Base-by-base conservation (phyloP, 345 rosid species). In the Theobroma cacao region DNA sequence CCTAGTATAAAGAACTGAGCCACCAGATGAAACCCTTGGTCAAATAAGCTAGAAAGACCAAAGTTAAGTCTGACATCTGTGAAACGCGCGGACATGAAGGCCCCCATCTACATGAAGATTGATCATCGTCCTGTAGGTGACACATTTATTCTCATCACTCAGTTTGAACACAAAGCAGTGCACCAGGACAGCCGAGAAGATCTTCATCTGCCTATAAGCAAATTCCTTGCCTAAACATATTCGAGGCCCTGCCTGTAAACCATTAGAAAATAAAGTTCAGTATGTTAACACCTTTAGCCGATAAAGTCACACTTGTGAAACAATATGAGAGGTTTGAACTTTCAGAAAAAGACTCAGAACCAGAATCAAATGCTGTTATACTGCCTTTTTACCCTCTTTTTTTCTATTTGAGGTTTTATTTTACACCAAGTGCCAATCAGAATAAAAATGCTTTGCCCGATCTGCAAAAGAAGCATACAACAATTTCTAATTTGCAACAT, bases 41-140 rank as follows among this genome's bases (percentile, higher is more conserved):
- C 3, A 10, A 10, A 56, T 56, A 56, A 56, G 1, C 30, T 3
- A 36, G 1, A 7, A 33, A 33, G 3, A 2, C 0, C 47, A 3
- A 33, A 33, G 61, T 72, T n/a, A 71, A 53, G 26, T 68, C 45
- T 28, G 2, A 22, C 6, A 4, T 81, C 90, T 87, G 71, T 40
- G 79, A 63, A 38, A 30, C 72, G 85, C 83, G 0, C 17, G 71
- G 38, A 90, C 84, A 76, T 85, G 90, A 48, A 90, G 94, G 28
- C 94, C 94, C 56, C 90, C 90, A 60, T 86, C 86, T 3, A 90
- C 72, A 47, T 90, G 91, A 78, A 90, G 94, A 65, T 84, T 89
- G 59, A 90, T 82, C 90, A 90, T 90, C 4, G 90, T 86, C 76
- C 89, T 82, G 91, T 89, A 90, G 18, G 76, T 86, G 40, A 87